Conservation (phyloP, 1,284 basidiomycete species). For the Ganoderma sinense region DNA sequence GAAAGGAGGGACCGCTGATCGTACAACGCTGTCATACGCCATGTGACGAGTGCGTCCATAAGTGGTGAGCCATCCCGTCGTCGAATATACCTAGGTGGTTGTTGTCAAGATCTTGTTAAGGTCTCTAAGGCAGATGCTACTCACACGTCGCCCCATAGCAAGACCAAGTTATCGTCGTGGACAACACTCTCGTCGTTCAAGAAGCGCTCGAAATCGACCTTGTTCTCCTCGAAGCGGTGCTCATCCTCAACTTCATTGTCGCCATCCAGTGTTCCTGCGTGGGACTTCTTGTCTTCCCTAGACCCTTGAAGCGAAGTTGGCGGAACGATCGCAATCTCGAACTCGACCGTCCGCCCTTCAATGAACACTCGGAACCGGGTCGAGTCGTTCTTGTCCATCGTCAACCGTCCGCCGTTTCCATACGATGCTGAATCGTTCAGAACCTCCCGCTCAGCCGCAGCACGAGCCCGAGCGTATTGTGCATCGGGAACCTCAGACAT, state of each 20-base stretch:
- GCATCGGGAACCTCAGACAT: constrained; percentile 26
- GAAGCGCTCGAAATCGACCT: constrained; percentile 62
- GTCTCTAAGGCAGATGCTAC: constrained; percentile 32
- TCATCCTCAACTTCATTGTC: constrained; percentile 60
- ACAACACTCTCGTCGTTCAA: constrained; percentile 62
- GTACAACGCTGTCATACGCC: constrained; percentile 60
- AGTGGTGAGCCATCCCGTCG: constrained; percentile 68
- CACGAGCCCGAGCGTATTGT: constrained; percentile 12
- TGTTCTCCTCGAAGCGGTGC: constrained; percentile 58
- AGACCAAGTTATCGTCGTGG: constrained; percentile 64
- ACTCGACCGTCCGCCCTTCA: constrained; percentile 60
- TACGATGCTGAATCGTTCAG: constrained; percentile 35
- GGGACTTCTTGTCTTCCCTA: constrained; percentile 33
- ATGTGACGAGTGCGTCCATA: constrained; percentile 68
- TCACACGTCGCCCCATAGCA: constrained; percentile 72
- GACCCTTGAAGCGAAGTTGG: constrained; percentile 17
- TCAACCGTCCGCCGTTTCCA: constrained; percentile 61
- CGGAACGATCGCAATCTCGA: constrained; percentile 67
- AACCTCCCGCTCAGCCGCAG: constrained; percentile 23
- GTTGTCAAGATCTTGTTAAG: neutral
- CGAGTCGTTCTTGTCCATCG: constrained; percentile 57
- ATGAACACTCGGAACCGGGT: constrained; percentile 63
- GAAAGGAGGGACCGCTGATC: constrained; percentile 38
- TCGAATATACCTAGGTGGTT: constrained; percentile 62
- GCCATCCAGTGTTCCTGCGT: constrained; percentile 43